Evolutionary conservation across 1,139 yeast species (phyloP).

Genomic region (Zygosaccharomyces sapae): DNA sequence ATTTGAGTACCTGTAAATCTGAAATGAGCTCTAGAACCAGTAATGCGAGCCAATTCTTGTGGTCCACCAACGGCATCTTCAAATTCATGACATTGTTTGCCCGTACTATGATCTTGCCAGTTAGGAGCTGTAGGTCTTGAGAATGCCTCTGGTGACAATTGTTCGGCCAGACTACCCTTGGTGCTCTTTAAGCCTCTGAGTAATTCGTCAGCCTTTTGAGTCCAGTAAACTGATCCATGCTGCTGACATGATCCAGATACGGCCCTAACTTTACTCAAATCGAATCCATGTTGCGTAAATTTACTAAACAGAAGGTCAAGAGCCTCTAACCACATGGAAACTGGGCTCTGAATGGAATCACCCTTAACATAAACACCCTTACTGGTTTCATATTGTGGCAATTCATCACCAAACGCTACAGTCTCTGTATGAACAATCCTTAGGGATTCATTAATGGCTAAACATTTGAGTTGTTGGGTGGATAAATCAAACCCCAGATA

Average conservation of each 20-base stretch:
- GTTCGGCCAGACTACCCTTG: conserved; percentile 40
- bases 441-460: conserved; percentile 56
- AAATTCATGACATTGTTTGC: conserved; percentile 57
- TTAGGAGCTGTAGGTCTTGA: conserved; percentile 71
- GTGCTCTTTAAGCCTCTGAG: conserved; percentile 38
- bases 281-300: conserved; percentile 45
- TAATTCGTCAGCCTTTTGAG: conserved; percentile 43
- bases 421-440: conserved; percentile 52
- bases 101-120: conserved; percentile 94
- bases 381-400: conserved; percentile 53
- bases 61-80: conserved; percentile 57
- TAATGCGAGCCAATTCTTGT: conserved; percentile 56
- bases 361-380: conserved; percentile 67
- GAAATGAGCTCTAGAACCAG: conserved; percentile 87
- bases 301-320: conserved; percentile 56
- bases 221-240: conserved; percentile 87
- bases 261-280: conserved; percentile 58
- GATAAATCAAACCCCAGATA: conserved; percentile 80
- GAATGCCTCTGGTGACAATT: conserved; percentile 47
- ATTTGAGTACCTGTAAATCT: conserved; percentile 91
- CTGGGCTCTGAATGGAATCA: conserved; percentile 65
- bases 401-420: conserved; percentile 69
- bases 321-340: conserved; percentile 85
- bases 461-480: conserved; percentile 81
- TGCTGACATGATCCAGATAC: conserved; percentile 89